phyloP scores from a whole-genome alignment of 441 rosid species.

The Flueggea neowawraea region DNA sequence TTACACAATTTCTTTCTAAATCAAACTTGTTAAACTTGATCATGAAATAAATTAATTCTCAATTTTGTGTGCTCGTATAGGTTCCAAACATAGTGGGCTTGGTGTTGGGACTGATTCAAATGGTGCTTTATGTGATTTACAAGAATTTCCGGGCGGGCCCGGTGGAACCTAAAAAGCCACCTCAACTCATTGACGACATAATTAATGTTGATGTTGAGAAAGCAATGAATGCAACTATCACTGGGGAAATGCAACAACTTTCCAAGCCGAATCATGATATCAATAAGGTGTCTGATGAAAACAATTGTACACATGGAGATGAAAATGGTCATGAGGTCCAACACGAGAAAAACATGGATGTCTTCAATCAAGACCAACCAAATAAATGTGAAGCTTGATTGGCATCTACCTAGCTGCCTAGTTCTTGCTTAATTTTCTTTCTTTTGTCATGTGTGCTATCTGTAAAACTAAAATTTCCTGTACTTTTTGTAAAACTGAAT shows the following conservation, averaged over 20 bases:
- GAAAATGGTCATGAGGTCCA: slow-evolving; percentile 14
- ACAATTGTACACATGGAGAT: slow-evolving; percentile 15
- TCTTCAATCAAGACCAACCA: not conserved
- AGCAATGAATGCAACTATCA: not conserved
- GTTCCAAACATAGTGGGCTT: slow-evolving; percentile 76
- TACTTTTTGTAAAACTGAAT: too few species aligned
- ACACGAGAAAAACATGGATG: slow-evolving; percentile 9
- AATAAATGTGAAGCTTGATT: slow-evolving; percentile 13
- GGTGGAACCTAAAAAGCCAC: slow-evolving; percentile 14
- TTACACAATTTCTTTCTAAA: not conserved
- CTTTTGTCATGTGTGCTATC: not conserved
- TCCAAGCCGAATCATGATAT: slow-evolving; percentile 10
- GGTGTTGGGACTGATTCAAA: slow-evolving; percentile 59
- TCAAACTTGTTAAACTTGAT: not conserved
- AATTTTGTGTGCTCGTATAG: slow-evolving; percentile 25
- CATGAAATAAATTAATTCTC: not conserved
- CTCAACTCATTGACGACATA: slow-evolving; percentile 15
- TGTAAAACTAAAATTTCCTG: not conserved
- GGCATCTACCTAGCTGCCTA: slow-evolving; percentile 7
- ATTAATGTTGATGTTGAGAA: slow-evolving; percentile 24
- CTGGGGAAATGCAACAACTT: slow-evolving; percentile 10
- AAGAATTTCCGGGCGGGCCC: slow-evolving; percentile 26
- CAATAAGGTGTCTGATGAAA: slow-evolving; percentile 9
- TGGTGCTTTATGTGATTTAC: slow-evolving; percentile 59
- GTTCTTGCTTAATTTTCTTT: not conserved